These are phyloP conservation scores for Groenewaldozyma tartarivorans DNA, from an alignment of 805 yeast genomes.

Conservation along the genomic window DNA sequence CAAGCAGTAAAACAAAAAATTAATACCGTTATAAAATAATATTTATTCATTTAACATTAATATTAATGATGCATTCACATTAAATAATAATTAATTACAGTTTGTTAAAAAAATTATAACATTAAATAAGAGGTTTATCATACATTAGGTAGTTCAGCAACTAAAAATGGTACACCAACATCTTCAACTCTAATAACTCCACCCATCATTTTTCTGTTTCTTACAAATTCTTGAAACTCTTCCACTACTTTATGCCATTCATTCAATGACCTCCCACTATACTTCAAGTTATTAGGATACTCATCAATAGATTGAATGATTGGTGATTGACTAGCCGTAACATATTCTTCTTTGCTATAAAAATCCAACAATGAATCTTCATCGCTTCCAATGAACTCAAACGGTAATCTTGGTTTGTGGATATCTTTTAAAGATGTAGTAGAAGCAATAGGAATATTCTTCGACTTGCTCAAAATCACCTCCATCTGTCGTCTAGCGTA, in stretches of 20 bases:
- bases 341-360: constrained; percentile 5
- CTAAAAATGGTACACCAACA: constrained; percentile 29
- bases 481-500: constrained; percentile 12
- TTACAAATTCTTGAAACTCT: constrained; percentile 30
- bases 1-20: background rate
- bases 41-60: background rate
- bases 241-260: constrained; percentile 30
- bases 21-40: background rate
- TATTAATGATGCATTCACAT: background rate
- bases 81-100: no score
- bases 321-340: constrained; percentile 2
- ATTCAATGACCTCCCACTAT: constrained; percentile 30
- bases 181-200: constrained; percentile 22
- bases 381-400: constrained; percentile 6
- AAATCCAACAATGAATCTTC: constrained; percentile 5
- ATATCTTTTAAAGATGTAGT: background rate
- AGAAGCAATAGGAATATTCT: background rate
- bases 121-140: no score
- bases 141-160: constrained; percentile 29
- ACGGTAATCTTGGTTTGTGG: constrained; percentile 15
- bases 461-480: constrained; percentile 5
- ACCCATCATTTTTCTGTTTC: constrained; percentile 17
- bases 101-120: constrained; percentile 8
- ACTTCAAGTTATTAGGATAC: constrained; percentile 31
- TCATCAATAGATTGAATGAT: constrained; percentile 8